Base-by-base conservation (phyloP, 805 yeast species). In the Middelhovenomyces tepae region DNA sequence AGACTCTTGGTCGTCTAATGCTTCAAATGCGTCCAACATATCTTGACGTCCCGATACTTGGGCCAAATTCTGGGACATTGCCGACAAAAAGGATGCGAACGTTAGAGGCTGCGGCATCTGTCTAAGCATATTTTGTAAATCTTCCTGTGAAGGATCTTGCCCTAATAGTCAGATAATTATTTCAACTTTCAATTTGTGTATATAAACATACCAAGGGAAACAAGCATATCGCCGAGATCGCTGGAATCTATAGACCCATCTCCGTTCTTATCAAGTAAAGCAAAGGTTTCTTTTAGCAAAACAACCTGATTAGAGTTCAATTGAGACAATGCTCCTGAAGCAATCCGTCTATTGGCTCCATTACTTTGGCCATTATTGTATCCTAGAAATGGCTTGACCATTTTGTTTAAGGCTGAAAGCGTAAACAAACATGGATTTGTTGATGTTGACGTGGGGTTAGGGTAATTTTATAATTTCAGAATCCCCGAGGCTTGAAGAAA, bases 241-340 rank as follows among this genome's bases (percentile, higher is more conserved):
- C 16, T 46, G 2, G 33, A 29, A 9, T 42, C 36, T 7, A 56
- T 40, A 4, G 55, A 50, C 1, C 85, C 84, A 47, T 86, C 93
- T 16, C 78, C 75, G 40, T 87, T 89, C 22, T 79, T 79, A 50
- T 87, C 95, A 5, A 87, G 72, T 45, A 83, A 54, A 18, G 82
- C 74, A 54, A 86, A 87, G 1, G 91, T 75, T 44, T 82, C 80
- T 36, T 82, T 67, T 36, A 81, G 63, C 42, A 71, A 78, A 10
- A 72, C 62, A 16, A 83, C 73, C 48, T 82, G 84, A 21, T 67
- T 74, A 34, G 72, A 68, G 4, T 77, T 65, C 13, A 84, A 67
- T 39, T 61, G 62, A 28, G 57, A 54, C 40, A 60, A 54, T 31
- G 51, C 55, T 13, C 61, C 50, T 1, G 64, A 52, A 0, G 44